phyloP scores from a whole-genome alignment of 2,329 filamentous ascomycete genomes.

The Hymenoscyphus fructigenus region DNA sequence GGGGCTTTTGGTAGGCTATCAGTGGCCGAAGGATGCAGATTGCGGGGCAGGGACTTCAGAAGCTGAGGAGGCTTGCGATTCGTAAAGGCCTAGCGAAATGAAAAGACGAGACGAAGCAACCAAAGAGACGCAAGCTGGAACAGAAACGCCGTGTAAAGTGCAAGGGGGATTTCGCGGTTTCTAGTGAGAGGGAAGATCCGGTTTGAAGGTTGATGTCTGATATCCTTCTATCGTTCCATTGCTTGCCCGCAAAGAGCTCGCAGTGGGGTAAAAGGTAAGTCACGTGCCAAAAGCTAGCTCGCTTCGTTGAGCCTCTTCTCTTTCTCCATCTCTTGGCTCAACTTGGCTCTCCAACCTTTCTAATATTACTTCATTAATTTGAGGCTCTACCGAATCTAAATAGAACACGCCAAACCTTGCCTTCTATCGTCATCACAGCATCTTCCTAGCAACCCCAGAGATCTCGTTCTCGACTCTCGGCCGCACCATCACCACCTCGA shows the following conservation, averaged over 20 bases:
- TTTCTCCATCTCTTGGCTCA: not conserved
- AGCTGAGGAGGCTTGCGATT: constrained; percentile 2
- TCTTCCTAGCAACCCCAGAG: not conserved
- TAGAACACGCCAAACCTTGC: not conserved
- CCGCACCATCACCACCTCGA: not conserved
- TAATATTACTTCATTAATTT: not conserved
- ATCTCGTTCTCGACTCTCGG: not conserved
- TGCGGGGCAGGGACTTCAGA: not conserved
- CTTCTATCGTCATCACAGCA: not conserved
- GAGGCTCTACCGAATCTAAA: not conserved
- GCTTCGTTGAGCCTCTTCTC: not conserved
- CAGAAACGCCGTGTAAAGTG: too few species aligned
- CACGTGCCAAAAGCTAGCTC: not conserved
- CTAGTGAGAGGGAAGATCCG: not conserved
- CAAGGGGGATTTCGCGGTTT: not conserved
- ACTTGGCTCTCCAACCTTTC: not conserved
- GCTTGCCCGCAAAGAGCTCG: not conserved
- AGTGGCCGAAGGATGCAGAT: constrained; percentile 1
- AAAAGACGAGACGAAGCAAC: not conserved
- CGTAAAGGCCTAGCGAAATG: not conserved
- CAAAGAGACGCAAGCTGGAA: not conserved
- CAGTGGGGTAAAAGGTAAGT: not conserved
- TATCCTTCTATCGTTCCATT: not conserved
- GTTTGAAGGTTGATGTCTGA: not conserved
- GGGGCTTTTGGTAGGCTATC: not conserved